Percentiles rank a stretch among this genome's conserved stretches.
These are phyloP conservation scores for Annulohypoxylon moriforme DNA, from an alignment of 495 filamentous ascomycete species.

Conservation along the genomic window DNA sequence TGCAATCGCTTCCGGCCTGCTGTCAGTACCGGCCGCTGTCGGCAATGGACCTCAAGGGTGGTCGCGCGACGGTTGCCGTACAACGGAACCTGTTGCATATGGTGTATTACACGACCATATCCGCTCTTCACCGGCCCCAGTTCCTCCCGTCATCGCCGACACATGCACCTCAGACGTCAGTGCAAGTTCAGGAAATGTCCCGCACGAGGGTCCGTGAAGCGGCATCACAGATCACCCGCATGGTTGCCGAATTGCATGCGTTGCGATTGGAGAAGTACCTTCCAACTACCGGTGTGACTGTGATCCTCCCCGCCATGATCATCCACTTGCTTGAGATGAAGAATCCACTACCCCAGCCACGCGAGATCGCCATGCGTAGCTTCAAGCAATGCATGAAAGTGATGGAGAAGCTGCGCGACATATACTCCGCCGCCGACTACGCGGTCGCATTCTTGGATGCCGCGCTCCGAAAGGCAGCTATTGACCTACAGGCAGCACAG, in stretches of 20 bases:
- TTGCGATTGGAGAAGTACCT: slow-evolving; percentile 79
- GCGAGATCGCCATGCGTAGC: slow-evolving; percentile 74
- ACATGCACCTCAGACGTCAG: slow-evolving; percentile 63
- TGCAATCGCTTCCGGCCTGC: slow-evolving; percentile 71
- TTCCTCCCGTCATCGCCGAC: slow-evolving; percentile 79
- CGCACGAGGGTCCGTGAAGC: slow-evolving; percentile 81
- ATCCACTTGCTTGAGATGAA: slow-evolving; percentile 93
- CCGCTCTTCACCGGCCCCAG: slow-evolving; percentile 87
- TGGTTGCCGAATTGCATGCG: slow-evolving; percentile 76
- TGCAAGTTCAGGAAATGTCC: slow-evolving; percentile 79
- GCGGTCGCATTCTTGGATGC: slow-evolving; percentile 86
- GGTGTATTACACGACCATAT: slow-evolving; percentile 88
- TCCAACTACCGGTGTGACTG: slow-evolving; percentile 88
- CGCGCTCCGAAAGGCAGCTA: slow-evolving; percentile 82
- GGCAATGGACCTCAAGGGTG: slow-evolving; percentile 57
- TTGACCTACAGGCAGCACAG: slow-evolving; percentile 53
- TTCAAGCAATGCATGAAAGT: slow-evolving; percentile 90
- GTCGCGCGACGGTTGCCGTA: slow-evolving; percentile 66
- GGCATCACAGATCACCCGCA: slow-evolving; percentile 81
- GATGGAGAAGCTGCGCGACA: slow-evolving; percentile 81
- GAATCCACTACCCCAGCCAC: slow-evolving; percentile 72
- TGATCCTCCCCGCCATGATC: slow-evolving; percentile 88
- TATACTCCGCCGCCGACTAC: slow-evolving; percentile 88
- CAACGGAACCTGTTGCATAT: slow-evolving; percentile 85
- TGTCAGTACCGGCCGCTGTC: slow-evolving; percentile 69